Conservation (phyloP, 2,329 filamentous ascomycete species). For the Magnaporthiopsis poae region DNA sequence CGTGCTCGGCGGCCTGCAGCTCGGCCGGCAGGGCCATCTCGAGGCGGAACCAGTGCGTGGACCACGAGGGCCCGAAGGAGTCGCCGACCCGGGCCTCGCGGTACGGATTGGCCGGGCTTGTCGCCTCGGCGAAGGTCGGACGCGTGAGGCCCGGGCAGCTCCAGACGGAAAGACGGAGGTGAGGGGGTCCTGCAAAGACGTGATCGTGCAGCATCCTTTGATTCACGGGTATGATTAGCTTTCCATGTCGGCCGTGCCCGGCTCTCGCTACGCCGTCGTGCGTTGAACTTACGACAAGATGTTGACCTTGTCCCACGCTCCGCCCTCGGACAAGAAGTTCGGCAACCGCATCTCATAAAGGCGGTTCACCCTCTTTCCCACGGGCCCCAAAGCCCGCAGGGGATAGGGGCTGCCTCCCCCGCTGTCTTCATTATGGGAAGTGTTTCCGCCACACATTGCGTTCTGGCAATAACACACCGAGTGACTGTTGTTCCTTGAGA, state of each 20-base stretch:
- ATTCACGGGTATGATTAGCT: neutral
- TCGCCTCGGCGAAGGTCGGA: constrained; percentile 11
- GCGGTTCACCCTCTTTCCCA: constrained; percentile 16
- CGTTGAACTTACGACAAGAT: constrained; percentile 15
- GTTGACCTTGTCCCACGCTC: constrained; percentile 19
- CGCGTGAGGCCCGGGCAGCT: constrained; percentile 12
- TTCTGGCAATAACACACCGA: neutral
- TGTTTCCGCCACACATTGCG: neutral
- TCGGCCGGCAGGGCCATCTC: constrained; percentile 47
- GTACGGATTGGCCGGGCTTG: constrained; percentile 10
- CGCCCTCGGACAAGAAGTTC: constrained; percentile 14
- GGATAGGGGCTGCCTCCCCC: constrained; percentile 11
- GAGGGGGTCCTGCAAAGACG: constrained; percentile 10
- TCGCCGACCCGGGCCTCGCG: constrained; percentile 38
- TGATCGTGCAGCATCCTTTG: constrained; percentile 13
- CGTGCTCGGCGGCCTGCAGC: constrained; percentile 43
- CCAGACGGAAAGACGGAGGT: constrained; percentile 14
- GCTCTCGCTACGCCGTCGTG: constrained; percentile 9
- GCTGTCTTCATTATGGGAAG: neutral
- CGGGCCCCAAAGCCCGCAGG: constrained; percentile 15
- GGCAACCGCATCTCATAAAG: constrained; percentile 16
- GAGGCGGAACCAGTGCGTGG: constrained; percentile 62
- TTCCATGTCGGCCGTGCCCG: neutral
- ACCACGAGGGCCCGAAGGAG: constrained; percentile 58
- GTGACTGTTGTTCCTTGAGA: neutral